Percentiles rank a stretch among this genome's conserved stretches.
These are phyloP conservation scores for Sphaerulina vaccinii DNA, from an alignment of 2,329 filamentous ascomycete species.

Conservation along the genomic window DNA sequence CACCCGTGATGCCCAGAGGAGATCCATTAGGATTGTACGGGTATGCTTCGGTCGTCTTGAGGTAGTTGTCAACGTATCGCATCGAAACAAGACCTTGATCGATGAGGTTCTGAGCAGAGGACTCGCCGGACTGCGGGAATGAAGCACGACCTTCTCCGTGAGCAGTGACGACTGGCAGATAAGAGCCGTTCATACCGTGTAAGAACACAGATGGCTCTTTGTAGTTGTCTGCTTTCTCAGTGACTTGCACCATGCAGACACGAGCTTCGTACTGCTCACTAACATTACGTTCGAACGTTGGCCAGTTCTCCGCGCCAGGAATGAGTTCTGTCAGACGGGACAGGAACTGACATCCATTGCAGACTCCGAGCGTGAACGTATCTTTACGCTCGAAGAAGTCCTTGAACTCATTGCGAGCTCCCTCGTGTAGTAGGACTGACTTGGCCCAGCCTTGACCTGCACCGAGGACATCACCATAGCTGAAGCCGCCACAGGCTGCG, in stretches of 20 bases:
- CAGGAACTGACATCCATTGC: constrained; percentile 97
- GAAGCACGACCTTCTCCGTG: constrained; percentile 85
- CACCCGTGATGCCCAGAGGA: constrained; percentile 75
- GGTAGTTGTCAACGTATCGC: constrained; percentile 81
- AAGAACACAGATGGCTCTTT: constrained; percentile 73
- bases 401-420: constrained; percentile 74
- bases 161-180: constrained; percentile 80
- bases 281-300: constrained; percentile 78
- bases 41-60: constrained; percentile 74
- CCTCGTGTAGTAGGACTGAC: constrained; percentile 79
- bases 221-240: constrained; percentile 51
- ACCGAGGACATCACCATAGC: constrained; percentile 86
- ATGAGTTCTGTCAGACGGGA: constrained; percentile 79
- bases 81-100: constrained; percentile 70
- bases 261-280: constrained; percentile 89
- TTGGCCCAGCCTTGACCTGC: constrained; percentile 98
- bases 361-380: constrained; percentile 90
- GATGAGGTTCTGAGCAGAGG: constrained; percentile 54
- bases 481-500: constrained; percentile 95
- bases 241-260: constrained; percentile 78
- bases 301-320: constrained; percentile 79
- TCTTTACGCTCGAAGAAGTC: constrained; percentile 83
- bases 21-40: constrained; percentile 89
- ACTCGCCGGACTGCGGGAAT: constrained; percentile 50
- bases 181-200: constrained; percentile 79